phyloP scores from a whole-genome alignment of 257 asterid genomes.

The Solanum pimpinellifolium region DNA sequence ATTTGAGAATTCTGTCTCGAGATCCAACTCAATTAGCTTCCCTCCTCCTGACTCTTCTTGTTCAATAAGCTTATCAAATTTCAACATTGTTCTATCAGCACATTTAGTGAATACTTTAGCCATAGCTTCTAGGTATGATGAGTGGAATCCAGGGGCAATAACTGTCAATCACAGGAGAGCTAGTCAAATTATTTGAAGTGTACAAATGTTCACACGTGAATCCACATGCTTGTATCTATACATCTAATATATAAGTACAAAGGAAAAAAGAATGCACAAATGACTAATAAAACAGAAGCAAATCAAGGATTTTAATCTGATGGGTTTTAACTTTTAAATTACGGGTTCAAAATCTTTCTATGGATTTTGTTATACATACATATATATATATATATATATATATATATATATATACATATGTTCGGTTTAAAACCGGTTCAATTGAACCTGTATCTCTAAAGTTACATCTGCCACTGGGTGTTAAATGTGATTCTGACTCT shows the following conservation, averaged over 20 bases:
- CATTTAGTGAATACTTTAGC: slow-evolving; percentile 73
- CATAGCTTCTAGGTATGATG: slow-evolving; percentile 94
- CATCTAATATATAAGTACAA: not conserved
- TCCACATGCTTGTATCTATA: not conserved
- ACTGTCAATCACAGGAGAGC: slow-evolving; percentile 27
- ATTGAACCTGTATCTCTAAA: not conserved
- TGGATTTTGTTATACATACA: not conserved
- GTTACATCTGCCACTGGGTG: not conserved
- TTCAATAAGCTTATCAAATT: slow-evolving; percentile 62
- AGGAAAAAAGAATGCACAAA: not conserved
- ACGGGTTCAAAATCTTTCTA: not conserved
- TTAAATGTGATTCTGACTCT: not conserved
- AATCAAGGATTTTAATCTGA: not conserved
- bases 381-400: not conserved
- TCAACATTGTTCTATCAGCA: slow-evolving; percentile 53
- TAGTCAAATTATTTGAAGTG: not conserved
- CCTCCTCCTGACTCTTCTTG: slow-evolving; percentile 37
- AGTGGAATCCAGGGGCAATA: slow-evolving; percentile 89
- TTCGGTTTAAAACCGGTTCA: not conserved
- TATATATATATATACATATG: not conserved
- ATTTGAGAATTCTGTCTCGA: slow-evolving; percentile 90
- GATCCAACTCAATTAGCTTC: slow-evolving; percentile 57
- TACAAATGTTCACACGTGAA: not conserved
- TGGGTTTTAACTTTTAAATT: not conserved
- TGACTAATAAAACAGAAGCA: not conserved